Evolutionary conservation across 2,329 filamentous ascomycete genomes (phyloP).

Genomic region (Colletotrichum sp.): DNA sequence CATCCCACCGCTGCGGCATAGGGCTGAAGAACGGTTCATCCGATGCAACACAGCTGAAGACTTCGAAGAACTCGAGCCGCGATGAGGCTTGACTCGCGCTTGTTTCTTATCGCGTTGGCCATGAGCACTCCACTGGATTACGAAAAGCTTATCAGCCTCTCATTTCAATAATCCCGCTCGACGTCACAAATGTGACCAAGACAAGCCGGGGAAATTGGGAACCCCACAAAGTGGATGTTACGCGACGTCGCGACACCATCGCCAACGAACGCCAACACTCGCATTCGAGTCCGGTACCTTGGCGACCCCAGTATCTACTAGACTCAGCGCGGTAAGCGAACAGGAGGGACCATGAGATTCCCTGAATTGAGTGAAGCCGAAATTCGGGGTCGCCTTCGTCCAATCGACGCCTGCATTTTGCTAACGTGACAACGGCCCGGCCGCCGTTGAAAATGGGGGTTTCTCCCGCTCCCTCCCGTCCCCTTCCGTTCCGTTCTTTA

Average conservation of each 20-base stretch:
- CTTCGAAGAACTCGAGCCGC: not conserved
- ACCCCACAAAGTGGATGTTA: slow-evolving; percentile 18
- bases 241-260: slow-evolving; percentile 16
- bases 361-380: not conserved
- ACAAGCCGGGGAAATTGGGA: slow-evolving; percentile 2
- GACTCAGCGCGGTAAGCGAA: slow-evolving; percentile 10
- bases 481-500: slow-evolving; percentile 4
- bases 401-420: not conserved
- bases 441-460: not conserved
- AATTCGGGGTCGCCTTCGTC: not conserved
- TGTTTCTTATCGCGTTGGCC: not conserved
- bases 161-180: slow-evolving; percentile 11
- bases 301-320: not conserved
- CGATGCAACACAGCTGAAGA: not conserved
- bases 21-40: not conserved
- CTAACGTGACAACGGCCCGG: slow-evolving; percentile 8
- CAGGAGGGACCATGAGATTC: not conserved
- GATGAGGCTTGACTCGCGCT: not conserved
- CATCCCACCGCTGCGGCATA: not conserved
- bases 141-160: not conserved
- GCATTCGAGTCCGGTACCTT: not conserved
- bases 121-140: not conserved
- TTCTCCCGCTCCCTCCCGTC: not conserved
- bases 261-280: not conserved
- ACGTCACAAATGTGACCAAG: slow-evolving; percentile 2